Base-by-base conservation (phyloP, 2,329 filamentous ascomycete species). In the Claviceps sp. region DNA sequence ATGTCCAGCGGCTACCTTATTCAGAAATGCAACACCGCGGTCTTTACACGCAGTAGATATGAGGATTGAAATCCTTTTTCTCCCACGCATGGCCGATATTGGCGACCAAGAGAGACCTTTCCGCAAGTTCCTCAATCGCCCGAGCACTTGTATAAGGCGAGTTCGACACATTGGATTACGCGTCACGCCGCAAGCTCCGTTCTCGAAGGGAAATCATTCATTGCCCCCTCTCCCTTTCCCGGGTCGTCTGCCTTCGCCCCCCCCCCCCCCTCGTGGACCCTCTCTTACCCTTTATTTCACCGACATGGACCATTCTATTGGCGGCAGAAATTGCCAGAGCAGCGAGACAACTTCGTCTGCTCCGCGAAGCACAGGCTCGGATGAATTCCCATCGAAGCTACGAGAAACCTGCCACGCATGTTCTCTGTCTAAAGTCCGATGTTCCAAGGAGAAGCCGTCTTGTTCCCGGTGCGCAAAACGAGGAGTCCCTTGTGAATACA, bases 341-440 rank as follows among this genome's bases (percentile, higher is more conserved):
- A 14, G 24, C 24, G 34, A 24, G 16, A 30, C 14, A 2, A 4
- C 26, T 16, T 26, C 24, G 44, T 30, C 44, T 46, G 14, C 16
- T 46, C 24, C 44, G 44, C 26, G 16, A 5, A 24, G n/a, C 11
- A 11, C 26, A 18, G 16, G 24, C 44, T 34, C 44, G 9, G 44
- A 46, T 7, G 34, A 26, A 34, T 9, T 30, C 4, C 26, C 44
- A 18, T 46, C 44, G 14, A 65, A 64, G 47, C 51, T 67, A n/a
- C 60, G 67, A 45, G 62, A 67, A 48, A 68, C 65, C 53, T 70
- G 67, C 54, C 60, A 66, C 42, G 56, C 62, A 30, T 69, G 67
- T 55, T 64, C 66, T 14, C 47, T 56, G 11, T 66, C 66, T 42
- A 70, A 70, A 57, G 56, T 70, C 47, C 65, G 61, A 55, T 69